Evolutionary conservation across 1,284 basidiomycete species (phyloP), one percentile per base, ranked within the genome.

Genomic region (Kwoniella shivajii): DNA sequence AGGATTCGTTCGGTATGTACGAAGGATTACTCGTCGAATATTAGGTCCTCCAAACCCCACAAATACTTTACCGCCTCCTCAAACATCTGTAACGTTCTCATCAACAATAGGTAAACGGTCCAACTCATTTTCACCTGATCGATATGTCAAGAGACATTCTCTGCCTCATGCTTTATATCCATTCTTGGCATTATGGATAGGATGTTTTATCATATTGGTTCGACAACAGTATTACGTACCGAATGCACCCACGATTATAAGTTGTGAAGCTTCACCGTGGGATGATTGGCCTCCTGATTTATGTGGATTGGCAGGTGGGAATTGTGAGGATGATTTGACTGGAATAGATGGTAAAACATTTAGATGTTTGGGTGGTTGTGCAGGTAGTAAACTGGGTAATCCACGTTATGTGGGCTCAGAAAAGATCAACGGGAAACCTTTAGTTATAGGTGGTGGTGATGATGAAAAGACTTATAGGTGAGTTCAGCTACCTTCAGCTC

Each of bases 281-380:
- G 49, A 62, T 26, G 61, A 68, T 51, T 77, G 70, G 70, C 75
- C 75, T 27, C 71, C 73, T 9, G 73, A 75, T 60, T 50, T 42
- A 1, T 77, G 75, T 45, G 75, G 73, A 3, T 26, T 73, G 9
- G 59, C 68, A 42, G 73, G 65, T 16, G 58, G 47, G 3, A 60
- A 44, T 7, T 77, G 75, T 56, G 37, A 48, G 10, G 31, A 57
- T 1, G 55, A 51, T 29, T 56, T 75, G 51, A 33, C 20, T 3
- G 39, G 29, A 10, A 47, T 57, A n/a, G 44, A 58, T 26, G 47
- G 31, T 4, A 55, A 55, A 24, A 45, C 36, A 22, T 71, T 69
- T 46, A 57, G 70, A 31, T 77, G 75, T 60, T 56, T 73, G n/a
- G 73, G 71, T 0, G 73, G 73, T 10, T 75, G 75, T 54, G 57